Evolutionary conservation across 179 eudicot species (phyloP), one percentile per base, ranked within the genome.

Genomic region (Corrigiola litoralis): DNA sequence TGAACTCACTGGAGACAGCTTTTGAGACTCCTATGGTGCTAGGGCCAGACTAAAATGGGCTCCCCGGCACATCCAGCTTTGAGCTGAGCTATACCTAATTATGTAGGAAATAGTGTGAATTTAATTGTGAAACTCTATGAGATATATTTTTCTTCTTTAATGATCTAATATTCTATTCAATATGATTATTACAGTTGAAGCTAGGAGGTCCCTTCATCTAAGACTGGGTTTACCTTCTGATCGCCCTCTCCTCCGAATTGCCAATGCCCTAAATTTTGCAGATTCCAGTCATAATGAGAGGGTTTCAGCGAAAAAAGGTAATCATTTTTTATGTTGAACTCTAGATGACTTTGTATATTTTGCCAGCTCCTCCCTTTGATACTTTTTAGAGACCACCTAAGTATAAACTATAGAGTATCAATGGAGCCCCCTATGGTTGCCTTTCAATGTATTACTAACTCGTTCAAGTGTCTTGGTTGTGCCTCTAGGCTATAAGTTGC

Each of bases 171-270:
- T 66, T 7, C 3, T 37, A 20, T 14, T 21, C 42, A 34, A 40
- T 58, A 27, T 66, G 50, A 12, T 53, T 42, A 27, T 63, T 65
- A 71, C 89, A 90, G 99, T 86, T 82, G 96, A 90, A 63, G 79
- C 79, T 46, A 87, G 99, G 77, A 88, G 70, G 80, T 83, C 94
- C 67, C 84, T 94, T 67, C 99, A 94, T 77, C 59, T 79, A 80
- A 79, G 96, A 73, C 75, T 94, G 66, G 97, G 95, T 54, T 81
- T 94, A 65, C 99, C 99, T 68, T 77, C 80, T 53, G 88, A 94
- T 79, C 99, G 96, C 21, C 99, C 99, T 70, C 92, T 94, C 47
- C 60, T 94, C 49, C 86, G 96, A 70, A 75, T 85, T 66, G 96
- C 87, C 40, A 88, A 91, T 77, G 85, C 99, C 71, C 75, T 90